phyloP scores from a whole-genome alignment of 371 early-diverging fungal genomes.

The Coelomomyces lativittatus region DNA sequence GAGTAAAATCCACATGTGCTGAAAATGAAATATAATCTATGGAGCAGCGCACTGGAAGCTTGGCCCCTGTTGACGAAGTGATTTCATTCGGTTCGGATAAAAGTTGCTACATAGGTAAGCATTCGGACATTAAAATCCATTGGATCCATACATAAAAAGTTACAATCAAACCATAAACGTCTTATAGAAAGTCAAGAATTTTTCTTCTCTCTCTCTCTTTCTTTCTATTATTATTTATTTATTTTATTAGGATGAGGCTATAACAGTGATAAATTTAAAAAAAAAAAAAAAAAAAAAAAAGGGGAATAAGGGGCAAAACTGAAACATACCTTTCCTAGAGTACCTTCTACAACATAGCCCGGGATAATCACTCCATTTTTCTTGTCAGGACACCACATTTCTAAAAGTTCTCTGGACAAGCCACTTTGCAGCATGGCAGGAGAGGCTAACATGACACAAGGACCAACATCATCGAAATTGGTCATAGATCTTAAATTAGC shows the following conservation, averaged over 20 bases:
- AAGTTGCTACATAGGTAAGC: conserved; percentile 32
- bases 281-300: background rate
- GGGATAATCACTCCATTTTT: conserved; percentile 94
- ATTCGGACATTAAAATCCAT: conserved; percentile 1
- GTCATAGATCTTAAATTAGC: conserved; percentile 76
- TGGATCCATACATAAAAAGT: background rate
- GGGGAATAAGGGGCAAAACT: background rate
- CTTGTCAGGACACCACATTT: conserved; percentile 91
- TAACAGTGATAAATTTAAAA: background rate
- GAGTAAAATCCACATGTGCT: conserved; percentile 98
- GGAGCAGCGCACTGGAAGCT: conserved; percentile 70
- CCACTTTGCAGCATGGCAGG: conserved; percentile 99
- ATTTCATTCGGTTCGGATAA: conserved; percentile 91
- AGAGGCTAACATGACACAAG: conserved; percentile 99
- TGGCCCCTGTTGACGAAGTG: conserved; percentile 64
- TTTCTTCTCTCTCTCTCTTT: too few species aligned
- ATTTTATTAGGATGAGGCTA: too few species aligned
- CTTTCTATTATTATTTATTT: too few species aligned
- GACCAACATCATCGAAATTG: conserved; percentile 92
- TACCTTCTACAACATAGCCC: conserved; percentile 98
- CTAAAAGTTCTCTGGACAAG: conserved; percentile 90
- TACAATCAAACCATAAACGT: background rate
- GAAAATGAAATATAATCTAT: conserved; percentile 98
- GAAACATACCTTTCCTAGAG: conserved; percentile 91
- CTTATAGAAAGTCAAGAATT: too few species aligned